These are phyloP conservation scores for Starmerella asiatica DNA, from an alignment of 805 yeast species.

Conservation along the genomic window DNA sequence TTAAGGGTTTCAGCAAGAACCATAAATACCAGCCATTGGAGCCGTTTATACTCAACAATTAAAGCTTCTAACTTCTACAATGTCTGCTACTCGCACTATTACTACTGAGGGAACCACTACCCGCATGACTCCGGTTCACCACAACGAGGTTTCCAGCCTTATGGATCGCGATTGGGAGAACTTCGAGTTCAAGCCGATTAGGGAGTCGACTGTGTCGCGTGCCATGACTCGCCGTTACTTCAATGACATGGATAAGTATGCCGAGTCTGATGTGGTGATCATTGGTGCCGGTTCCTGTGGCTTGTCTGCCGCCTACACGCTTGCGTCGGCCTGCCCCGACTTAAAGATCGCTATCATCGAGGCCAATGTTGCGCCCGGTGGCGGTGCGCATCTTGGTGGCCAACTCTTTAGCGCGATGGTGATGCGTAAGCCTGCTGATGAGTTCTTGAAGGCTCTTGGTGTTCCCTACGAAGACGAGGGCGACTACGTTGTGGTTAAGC, in stretches of 20 bases:
- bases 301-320: slow-evolving; percentile 57
- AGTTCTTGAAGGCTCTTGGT: slow-evolving; percentile 49
- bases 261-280: slow-evolving; percentile 61
- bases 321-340: slow-evolving; percentile 64
- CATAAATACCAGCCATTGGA: neutral
- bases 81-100: slow-evolving; percentile 19
- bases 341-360: slow-evolving; percentile 61
- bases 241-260: slow-evolving; percentile 56
- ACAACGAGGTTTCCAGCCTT: slow-evolving; percentile 8
- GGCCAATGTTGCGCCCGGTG: slow-evolving; percentile 65
- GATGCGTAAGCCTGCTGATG: slow-evolving; percentile 65
- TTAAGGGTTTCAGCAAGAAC: too few species aligned
- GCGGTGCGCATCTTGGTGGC: slow-evolving; percentile 71
- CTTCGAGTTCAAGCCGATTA: slow-evolving; percentile 56
- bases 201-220: slow-evolving; percentile 66
- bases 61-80: neutral
- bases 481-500: slow-evolving; percentile 65
- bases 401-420: slow-evolving; percentile 68
- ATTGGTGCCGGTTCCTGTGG: slow-evolving; percentile 74
- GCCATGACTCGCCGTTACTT: slow-evolving; percentile 70
- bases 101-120: slow-evolving; percentile 6
- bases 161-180: slow-evolving; percentile 43
- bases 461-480: slow-evolving; percentile 67
- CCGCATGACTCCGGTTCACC: slow-evolving; percentile 8
- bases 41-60: neutral